Evolutionary conservation across 805 yeast species (phyloP), one percentile per base, ranked within the genome.

Genomic region (Kuraishia ogatae): DNA sequence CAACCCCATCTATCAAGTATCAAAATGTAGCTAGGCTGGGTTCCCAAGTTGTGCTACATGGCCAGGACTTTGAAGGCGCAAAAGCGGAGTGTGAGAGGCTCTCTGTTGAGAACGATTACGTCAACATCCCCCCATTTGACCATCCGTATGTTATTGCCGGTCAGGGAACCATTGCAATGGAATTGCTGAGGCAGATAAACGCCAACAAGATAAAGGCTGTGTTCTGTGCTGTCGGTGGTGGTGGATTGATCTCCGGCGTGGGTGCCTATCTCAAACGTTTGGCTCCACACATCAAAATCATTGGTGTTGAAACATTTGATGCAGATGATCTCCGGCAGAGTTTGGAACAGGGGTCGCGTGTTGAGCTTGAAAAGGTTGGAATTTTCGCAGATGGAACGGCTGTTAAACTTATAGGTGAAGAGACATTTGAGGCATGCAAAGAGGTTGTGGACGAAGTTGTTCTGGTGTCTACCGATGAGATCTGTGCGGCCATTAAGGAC

Each of bases 91-190:
- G 99, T 71, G 77, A 78, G 1, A 75, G 96, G 56, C 72, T 94
- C 54, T 73, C 87, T 26, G 72, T 73, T 29, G 83, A 84, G 64
- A 80, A 89, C 57, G 91, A 89, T 15, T 75, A 89, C 63, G 87
- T 94, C 5, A 87, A 90, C 63, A 88, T 94, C 50, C 99, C 99
- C n/a, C 99, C 99, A 0, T 94, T 94, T 67, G 96, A 94, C 66
- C 97, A 94, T 66, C 99, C 99, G 1, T 89, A 85, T 62, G 97
- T 94, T 60, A 90, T 94, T 71, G 99, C 99, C 8, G 99, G 99
- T 23, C 99, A 94, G 71, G 99, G 98, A 57, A 94, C 99, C 24
- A 85, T 93, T 59, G 99, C 96, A 2, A 80, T 92, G 81, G 99
- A 94, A 71, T 74, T 94, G 24, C 73, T 94, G 55, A 83, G 97